Base-by-base conservation (phyloP, 2,329 filamentous ascomycete species). In the Alternaria infectoria region DNA sequence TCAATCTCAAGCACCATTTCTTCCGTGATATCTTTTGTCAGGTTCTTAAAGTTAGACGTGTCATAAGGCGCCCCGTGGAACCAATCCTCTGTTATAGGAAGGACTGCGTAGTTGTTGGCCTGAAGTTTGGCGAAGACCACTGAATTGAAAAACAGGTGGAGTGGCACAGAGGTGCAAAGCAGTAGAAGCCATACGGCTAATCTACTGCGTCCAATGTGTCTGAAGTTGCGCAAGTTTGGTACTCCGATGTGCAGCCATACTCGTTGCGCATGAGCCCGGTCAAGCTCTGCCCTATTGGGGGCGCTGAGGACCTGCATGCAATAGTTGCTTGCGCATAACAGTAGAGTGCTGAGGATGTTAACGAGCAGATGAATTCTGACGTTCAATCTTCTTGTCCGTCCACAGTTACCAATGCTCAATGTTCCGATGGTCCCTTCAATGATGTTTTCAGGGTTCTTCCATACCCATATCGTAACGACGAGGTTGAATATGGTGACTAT, bases 291-390 rank as follows among this genome's bases (percentile, higher is more conserved):
- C 43, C 73, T 58, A 21, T 59, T 71, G 1, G 73, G 74, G 2
- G 73, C 66, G 30, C 59, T 62, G 9, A 77, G 54, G 5, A 71
- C 69, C 45, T 77, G 73, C 73, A 77, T 76, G 23, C 68, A 67
- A 46, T 73, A 75, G 44, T 73, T 77, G 58, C 70, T 74, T 6
- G 68, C 69, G 8, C 59, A 62, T 3, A 76, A 63, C 1, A 77
- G 54, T 10, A 74, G 45, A 1, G 74, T 76, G 32, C 81, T 81
- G 19, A 85, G 70, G 1, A 78, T 63, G 71, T 87, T 87, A 66
- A 87, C 82, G 1, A 80, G 52, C 13, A 86, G 67, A 71, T 87
- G 85, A 1, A 83, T 36, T 19, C 12, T 28, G 12, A 54, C 32
- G 50, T 46, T 46, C 0, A 11, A 6, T 40, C n/a, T 40, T 40